Evolutionary conservation across 176 grass and related monocot species (phyloP), one percentile per base, ranked within the genome.

Genomic region (Juncus inflexus): DNA sequence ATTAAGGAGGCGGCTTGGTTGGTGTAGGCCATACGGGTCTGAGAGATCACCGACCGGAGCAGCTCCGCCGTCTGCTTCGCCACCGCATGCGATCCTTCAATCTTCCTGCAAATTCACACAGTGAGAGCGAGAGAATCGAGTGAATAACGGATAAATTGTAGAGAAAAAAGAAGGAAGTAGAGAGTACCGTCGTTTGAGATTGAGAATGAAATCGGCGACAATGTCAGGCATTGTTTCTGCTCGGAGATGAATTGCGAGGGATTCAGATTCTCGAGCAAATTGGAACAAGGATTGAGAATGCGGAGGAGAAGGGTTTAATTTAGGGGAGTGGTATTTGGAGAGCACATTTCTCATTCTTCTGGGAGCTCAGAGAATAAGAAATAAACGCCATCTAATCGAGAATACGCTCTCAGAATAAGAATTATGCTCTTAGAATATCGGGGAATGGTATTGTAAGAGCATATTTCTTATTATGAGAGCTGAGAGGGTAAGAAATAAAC

Each of bases 41-140:
- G 83, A 2, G 94, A 99, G 15, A 99, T 83, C 42, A 99, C 83
- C 53, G 80, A 91, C 39, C 94, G 86, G 57, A 99, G 80, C n/a
- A 99, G 61, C 80, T 99, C 88, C 35, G 88, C 85, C 11, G 88
- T 92, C 63, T 84, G 94, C 77, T 80, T 80, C 9, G 94, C 94
- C 37, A 77, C 82, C 39, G 94, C 85, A 12, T 86, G 88, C 9
- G 94, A 92, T 7, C 94, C 94, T 63, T 99, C 94, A 67, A 99
- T 84, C 67, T 81, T 92, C 13, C 94, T 92, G 65, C 15, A 64
- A 70, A 47, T 54, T 15, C 39, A 47, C 14, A 14, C 49, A 3
- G 12, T n/a, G 19, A 4, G 6, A 8, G 56, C 1, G 12, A 4
- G 12, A 61, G 12, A 61, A 19, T 61, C 28, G 13, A 19, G 47